Evolutionary conservation across 1,284 basidiomycete species (phyloP), one percentile per base, ranked within the genome.

Genomic region (Ceratobasidium sp.): DNA sequence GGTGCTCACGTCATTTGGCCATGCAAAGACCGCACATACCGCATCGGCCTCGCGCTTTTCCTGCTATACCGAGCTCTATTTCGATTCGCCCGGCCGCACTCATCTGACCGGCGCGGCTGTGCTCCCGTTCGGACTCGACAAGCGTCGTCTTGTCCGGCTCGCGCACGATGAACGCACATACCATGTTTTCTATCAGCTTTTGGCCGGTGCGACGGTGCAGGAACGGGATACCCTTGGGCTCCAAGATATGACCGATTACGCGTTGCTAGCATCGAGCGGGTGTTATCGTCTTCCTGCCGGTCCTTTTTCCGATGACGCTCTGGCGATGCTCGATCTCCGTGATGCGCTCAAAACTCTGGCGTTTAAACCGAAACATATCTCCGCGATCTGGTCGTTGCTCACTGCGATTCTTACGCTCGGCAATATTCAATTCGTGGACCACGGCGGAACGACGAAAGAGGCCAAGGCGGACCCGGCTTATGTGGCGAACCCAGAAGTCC

Each of bases 171-270:
- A 98, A 84, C 92, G 97, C 40, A 92, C 94, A 4, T 99, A 94
- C 86, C 96, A 98, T 83, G 90, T 97, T 63, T 97, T 99, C 86
- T 97, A 98, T 87, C 95, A 98, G 86, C 89, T 97, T 80, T 88
- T 97, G 18, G 91, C 95, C 2, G 96, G 96, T 26, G 94, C 95
- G 0, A 93, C 93, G 0, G 88, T 91, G 0, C 88, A 93, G 64
- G 96, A 98, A 84, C 90, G 95, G 5, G 93, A 96, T 81, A 85
- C 87, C 26, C 90, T 93, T 81, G 89, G 89, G 68, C 87, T 97
- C n/a, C 94, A 96, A 82, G 97, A 97, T 83, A 90, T 92, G 0
- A 94, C 94, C 0, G 93, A 94, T 78, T 98, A 97, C 83, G 89
- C 91, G 0, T 89, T 97, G 0, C 88, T 98, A 5, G 91, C 94